Percentiles rank a stretch among this genome's conserved stretches.
Evolutionary conservation across 352 stramenopile species (phyloP).

Genomic region (Blastocystis sp.): DNA sequence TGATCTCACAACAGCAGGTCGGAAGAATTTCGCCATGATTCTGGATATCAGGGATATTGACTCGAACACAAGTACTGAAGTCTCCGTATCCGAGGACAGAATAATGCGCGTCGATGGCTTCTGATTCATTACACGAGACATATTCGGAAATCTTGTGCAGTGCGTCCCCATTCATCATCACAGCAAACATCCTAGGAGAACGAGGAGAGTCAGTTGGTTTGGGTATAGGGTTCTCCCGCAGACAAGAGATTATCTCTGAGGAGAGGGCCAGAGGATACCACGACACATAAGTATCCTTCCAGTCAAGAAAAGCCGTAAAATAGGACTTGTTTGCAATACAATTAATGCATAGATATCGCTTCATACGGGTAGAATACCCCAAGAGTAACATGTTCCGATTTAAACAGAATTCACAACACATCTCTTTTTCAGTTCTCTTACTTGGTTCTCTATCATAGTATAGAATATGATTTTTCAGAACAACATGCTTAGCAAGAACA

Average conservation of each 20-base stretch:
- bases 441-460: neutral
- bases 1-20: neutral
- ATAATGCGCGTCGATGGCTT: neutral
- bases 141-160: neutral
- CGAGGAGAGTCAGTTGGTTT: neutral
- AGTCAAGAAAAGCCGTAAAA: neutral
- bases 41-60: neutral
- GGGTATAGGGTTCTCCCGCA: neutral
- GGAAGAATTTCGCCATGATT: neutral
- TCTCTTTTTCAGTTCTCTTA: neutral
- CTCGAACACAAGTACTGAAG: neutral
- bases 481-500: neutral
- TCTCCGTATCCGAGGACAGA: neutral
- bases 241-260: neutral
- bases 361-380: neutral
- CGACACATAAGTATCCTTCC: neutral
- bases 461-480: slow-evolving; percentile 16
- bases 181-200: neutral
- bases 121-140: neutral
- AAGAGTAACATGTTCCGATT: neutral
- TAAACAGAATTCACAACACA: neutral
- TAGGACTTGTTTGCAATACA: slow-evolving; percentile 18
- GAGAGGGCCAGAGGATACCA: slow-evolving; percentile 30
- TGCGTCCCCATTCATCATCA: neutral
- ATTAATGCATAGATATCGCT: neutral